phyloP scores from a whole-genome alignment of 176 grass and related monocot species.

The Phoenix roebelenii region DNA sequence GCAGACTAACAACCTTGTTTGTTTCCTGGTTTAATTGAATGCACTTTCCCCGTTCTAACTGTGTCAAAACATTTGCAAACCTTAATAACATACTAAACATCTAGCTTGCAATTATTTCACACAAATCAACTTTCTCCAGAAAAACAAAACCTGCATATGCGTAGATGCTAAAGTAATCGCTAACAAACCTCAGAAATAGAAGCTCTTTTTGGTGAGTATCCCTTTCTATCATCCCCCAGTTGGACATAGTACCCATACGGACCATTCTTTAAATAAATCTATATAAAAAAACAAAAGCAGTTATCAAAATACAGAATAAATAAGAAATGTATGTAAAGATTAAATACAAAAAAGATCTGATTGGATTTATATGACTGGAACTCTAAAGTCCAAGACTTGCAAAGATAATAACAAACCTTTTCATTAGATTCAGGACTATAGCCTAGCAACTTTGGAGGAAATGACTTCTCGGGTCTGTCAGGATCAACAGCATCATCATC shows the following conservation, averaged over 20 bases:
- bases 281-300: conserved; percentile 6
- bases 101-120: no score
- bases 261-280: conserved; percentile 86
- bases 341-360: conserved; percentile 9
- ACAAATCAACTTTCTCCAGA: no score
- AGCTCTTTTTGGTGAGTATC: conserved; percentile 55
- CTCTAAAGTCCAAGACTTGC: background rate
- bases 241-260: conserved; percentile 85
- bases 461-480: conserved; percentile 32
- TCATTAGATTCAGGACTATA: conserved; percentile 46
- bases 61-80: no score
- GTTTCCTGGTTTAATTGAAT: no score
- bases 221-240: conserved; percentile 71
- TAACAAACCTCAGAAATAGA: conserved; percentile 52
- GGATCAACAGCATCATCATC: conserved; percentile 40
- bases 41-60: no score
- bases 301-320: background rate
- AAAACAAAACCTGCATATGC: no score
- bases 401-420: conserved; percentile 33
- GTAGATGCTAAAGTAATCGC: conserved; percentile 5
- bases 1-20: no score
- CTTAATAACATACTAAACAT: no score
- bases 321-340: background rate
- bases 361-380: background rate
- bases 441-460: conserved; percentile 58